Conservation (phyloP, 345 rosid species). For the Hirschfeldia incana region DNA sequence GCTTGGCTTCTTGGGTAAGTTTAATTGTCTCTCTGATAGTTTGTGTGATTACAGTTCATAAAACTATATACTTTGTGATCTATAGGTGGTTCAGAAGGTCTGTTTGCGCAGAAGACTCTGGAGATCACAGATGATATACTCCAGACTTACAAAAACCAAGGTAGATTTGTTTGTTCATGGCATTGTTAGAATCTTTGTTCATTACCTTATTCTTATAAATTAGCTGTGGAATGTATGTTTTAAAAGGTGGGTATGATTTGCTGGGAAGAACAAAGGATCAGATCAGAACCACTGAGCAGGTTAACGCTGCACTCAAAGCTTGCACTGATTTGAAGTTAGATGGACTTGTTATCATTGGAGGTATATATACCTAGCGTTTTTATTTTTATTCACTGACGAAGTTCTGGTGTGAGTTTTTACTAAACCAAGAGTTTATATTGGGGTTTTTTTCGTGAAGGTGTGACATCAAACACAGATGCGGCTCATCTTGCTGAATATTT, state of each 20-base stretch:
- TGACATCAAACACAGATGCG: slow-evolving; percentile 95
- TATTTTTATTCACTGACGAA: not conserved
- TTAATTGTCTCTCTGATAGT: slow-evolving; percentile 17
- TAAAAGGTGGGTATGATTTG: slow-evolving; percentile 93
- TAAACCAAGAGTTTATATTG: slow-evolving; percentile 12
- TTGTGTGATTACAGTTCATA: not conserved
- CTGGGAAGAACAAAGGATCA: slow-evolving; percentile 98
- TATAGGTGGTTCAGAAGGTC: slow-evolving; percentile 96
- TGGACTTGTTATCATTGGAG: slow-evolving; percentile 96
- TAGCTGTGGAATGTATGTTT: slow-evolving; percentile 23
- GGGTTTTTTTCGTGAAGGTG: slow-evolving; percentile 54
- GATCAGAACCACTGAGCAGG: slow-evolving; percentile 95
- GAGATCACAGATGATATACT: slow-evolving; percentile 83
- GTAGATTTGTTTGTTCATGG: slow-evolving; percentile 39
- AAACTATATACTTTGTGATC: not conserved
- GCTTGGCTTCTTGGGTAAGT: slow-evolving; percentile 86
- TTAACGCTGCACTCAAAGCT: slow-evolving; percentile 73
- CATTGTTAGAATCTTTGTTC: slow-evolving; percentile 21
- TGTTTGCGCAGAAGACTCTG: slow-evolving; percentile 89
- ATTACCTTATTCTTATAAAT: slow-evolving; percentile 19
- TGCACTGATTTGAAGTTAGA: slow-evolving; percentile 90
- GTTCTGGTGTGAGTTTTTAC: slow-evolving; percentile 4
- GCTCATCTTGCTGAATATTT: slow-evolving; percentile 98
- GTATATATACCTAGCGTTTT: slow-evolving; percentile 41
- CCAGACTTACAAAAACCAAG: slow-evolving; percentile 91